Base-by-base conservation (phyloP, 73 alveolate genomes). In the Paramecium caudatum region DNA sequence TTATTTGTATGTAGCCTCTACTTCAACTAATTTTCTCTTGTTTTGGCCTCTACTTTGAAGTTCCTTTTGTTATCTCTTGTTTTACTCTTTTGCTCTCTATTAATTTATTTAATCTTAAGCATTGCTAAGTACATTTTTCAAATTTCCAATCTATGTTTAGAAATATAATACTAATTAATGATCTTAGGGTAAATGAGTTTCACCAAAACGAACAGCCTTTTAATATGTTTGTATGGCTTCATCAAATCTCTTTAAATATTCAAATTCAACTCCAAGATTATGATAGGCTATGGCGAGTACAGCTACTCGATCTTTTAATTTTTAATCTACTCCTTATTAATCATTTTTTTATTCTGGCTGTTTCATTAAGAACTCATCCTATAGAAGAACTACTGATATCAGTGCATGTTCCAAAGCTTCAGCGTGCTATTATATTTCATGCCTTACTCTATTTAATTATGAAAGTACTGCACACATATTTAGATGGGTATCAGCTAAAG, bases 261-360 rank as follows among this genome's bases (percentile, higher is more conserved):
- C 99, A 34, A 93, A 87, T 80, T 96, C 99, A 4, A 96, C 98
- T 15, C 96, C 99, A 69, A 96, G 39, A 49, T 96, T 96, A 70
- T 96, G 99, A 70, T 95, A 96, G 17, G 98, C 96, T 0, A 96
- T 95, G 0, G 97, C 96, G 16, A 96, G 78, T 15, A 96, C 96
- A 46, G 99, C 95, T 10, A 96, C 92, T 23, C 94, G 63, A 46
- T 96, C 99, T 65, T 95, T 91, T 46, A 91, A 85, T 39, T 65
- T 87, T 41, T 92, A 15, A 27, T 94, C 78, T 47, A 63, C 90
- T 86, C 70, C 95, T 10, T 70, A 50, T 16, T 81, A 17, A 50
- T 87, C 81, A 16, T 63, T 32, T 30, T 87, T 87, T 32, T 68
- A 43, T 39, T 82, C 69, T 8, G 41, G 46, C 15, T 47, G 63